Evolutionary conservation across 495 filamentous ascomycete genomes (phyloP).

Genomic region (Daldinia vernicosa): DNA sequence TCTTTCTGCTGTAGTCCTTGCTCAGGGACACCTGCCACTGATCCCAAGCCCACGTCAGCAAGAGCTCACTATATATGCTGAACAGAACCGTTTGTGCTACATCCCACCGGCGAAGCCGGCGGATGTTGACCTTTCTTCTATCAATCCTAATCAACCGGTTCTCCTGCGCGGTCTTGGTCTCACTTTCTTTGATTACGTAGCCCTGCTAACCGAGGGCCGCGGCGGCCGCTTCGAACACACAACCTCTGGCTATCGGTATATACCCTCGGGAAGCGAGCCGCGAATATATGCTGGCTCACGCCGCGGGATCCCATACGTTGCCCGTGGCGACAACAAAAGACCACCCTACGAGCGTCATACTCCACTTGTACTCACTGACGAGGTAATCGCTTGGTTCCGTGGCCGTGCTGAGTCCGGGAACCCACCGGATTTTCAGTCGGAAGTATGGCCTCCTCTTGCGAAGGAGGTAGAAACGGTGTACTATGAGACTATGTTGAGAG

Average conservation of each 20-base stretch:
- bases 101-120: not conserved
- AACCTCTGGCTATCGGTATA: not conserved
- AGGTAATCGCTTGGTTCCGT: not conserved
- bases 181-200: not conserved
- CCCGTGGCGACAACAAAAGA: not conserved
- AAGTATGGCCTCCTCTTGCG: not conserved
- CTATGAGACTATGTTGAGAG: not conserved
- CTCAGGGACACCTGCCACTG: not conserved
- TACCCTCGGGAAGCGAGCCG: not conserved
- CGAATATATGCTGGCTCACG: not conserved
- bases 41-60: not conserved
- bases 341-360: not conserved
- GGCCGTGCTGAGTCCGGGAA: not conserved
- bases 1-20: not conserved
- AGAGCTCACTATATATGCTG: not conserved
- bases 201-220: not conserved
- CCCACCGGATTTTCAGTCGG: not conserved
- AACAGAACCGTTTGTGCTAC: not conserved
- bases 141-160: not conserved
- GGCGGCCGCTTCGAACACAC: not conserved
- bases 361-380: not conserved
- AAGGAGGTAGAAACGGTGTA: not conserved
- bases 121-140: not conserved
- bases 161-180: not conserved
- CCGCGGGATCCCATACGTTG: not conserved